Base-by-base conservation (phyloP, 2,329 filamentous ascomycete species). In the Aspergillus calidoustus region DNA sequence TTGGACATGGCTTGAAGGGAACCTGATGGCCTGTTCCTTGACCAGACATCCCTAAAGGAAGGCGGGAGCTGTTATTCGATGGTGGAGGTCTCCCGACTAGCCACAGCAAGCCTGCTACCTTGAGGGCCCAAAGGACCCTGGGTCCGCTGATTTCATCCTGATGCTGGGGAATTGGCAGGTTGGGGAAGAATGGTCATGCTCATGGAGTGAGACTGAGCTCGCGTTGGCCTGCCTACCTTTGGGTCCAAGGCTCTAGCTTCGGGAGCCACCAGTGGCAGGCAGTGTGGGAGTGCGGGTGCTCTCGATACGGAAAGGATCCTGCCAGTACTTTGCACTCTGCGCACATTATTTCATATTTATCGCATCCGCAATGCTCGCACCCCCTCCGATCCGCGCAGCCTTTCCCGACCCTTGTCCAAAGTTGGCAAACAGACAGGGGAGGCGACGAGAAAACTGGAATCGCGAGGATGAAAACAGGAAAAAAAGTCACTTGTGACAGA, bases 141-240 rank as follows among this genome's bases (percentile, higher is more conserved):
- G 53, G 11, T n/a, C 34, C 34, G 34, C 43, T 48, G 44, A 55
- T 55, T 55, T 48, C 53, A 55, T 55, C 23, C 30, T 55, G 53
- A 41, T 55, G 28, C 53, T 38, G 53, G n/a, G 15, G 34, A 31
- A 54, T 28, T 15, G 43, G 43, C 28, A 11, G 34, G 13, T 41
- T 13, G 34, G 34, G 34, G 34, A 41, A 41, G 34, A 41, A 41
- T 41, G 34, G 34, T 41, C 34, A 41, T 41, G 34, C 34, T 41
- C 34, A 41, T 41, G 34, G 34, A 41, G 34, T 19, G 13, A 41
- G 34, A 41, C 34, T 15, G 11, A 13, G 34, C 34, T 41, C 34
- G 34, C 34, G 34, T 15, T 41, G 34, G 34, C 34, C 34, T 41
- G 34, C 34, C 34, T 41, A 41, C 44, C 23, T 47, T 25, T 47